Conservation (phyloP, 2,329 filamentous ascomycete genomes). For the Rutstroemia sydowiana region DNA sequence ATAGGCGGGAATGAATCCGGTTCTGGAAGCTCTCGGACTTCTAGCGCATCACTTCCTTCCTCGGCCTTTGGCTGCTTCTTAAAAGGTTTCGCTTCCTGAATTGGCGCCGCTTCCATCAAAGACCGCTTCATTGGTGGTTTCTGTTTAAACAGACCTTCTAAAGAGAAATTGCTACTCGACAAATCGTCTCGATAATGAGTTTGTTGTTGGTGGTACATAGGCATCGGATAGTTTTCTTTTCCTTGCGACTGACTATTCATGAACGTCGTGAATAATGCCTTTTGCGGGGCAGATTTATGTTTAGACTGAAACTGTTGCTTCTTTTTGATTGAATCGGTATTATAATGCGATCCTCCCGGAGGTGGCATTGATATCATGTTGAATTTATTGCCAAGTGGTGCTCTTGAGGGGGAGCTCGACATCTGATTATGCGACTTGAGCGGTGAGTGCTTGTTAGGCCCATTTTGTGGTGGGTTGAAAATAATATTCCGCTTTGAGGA, state of each 20-base stretch:
- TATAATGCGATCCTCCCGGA: slow-evolving; percentile 45
- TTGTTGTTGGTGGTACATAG: slow-evolving; percentile 40
- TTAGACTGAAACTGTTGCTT: slow-evolving; percentile 51
- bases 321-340: slow-evolving; percentile 64
- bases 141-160: slow-evolving; percentile 44
- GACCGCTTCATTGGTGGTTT: slow-evolving; percentile 51
- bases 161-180: slow-evolving; percentile 36
- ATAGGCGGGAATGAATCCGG: slow-evolving; percentile 66
- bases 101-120: slow-evolving; percentile 65
- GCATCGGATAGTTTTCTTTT: slow-evolving; percentile 48
- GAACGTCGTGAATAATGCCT: slow-evolving; percentile 40
- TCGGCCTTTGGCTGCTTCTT: slow-evolving; percentile 56
- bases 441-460: slow-evolving; percentile 55
- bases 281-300: slow-evolving; percentile 45
- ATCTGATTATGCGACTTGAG: slow-evolving; percentile 52
- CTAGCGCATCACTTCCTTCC: slow-evolving; percentile 44
- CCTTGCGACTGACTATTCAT: slow-evolving; percentile 32
- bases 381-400: slow-evolving; percentile 56
- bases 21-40: slow-evolving; percentile 30
- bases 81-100: slow-evolving; percentile 56
- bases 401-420: slow-evolving; percentile 52
- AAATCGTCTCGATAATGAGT: slow-evolving; percentile 27
- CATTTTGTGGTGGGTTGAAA: slow-evolving; percentile 53
- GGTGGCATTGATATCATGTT: slow-evolving; percentile 62
- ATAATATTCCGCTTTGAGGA: slow-evolving; percentile 52